A percentile compares a stretch with the other conserved stretches of the same genome.
phyloP scores from a whole-genome alignment of 306 rosid species.

The Ammopiptanthus mongolicus region DNA sequence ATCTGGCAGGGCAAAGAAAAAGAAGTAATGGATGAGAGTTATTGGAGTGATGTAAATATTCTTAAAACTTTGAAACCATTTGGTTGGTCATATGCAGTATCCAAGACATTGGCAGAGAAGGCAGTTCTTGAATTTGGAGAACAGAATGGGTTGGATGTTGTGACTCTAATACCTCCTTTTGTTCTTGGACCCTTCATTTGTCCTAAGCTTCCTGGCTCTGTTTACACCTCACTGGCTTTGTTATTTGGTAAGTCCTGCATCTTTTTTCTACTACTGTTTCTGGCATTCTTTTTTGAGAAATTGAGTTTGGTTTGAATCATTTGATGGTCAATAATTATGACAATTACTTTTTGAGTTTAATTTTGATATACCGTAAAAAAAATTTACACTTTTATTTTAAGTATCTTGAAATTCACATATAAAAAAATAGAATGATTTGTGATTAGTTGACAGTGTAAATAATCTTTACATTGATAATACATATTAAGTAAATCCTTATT shows the following conservation, averaged over 20 bases:
- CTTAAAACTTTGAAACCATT: conserved; percentile 10
- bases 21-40: conserved; percentile 43
- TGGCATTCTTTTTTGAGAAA: neutral
- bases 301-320: too few species aligned
- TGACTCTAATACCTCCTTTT: conserved; percentile 44
- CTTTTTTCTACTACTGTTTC: neutral
- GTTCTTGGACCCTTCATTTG: conserved; percentile 58
- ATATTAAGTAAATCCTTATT: too few species aligned
- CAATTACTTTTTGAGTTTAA: too few species aligned
- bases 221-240: conserved; percentile 22
- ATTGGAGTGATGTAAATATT: conserved; percentile 49
- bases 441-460: too few species aligned
- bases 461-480: too few species aligned
- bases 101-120: conserved; percentile 55
- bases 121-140: conserved; percentile 55
- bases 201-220: conserved; percentile 43
- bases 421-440: too few species aligned
- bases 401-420: too few species aligned
- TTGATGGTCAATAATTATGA: too few species aligned
- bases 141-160: conserved; percentile 49
- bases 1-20: neutral
- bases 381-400: too few species aligned
- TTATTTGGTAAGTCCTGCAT: conserved; percentile 30
- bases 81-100: conserved; percentile 31
- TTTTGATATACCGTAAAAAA: too few species aligned